These are phyloP conservation scores for Talaromyces verruculosus DNA, from an alignment of 2,329 filamentous ascomycete genomes.

Conservation along the genomic window DNA sequence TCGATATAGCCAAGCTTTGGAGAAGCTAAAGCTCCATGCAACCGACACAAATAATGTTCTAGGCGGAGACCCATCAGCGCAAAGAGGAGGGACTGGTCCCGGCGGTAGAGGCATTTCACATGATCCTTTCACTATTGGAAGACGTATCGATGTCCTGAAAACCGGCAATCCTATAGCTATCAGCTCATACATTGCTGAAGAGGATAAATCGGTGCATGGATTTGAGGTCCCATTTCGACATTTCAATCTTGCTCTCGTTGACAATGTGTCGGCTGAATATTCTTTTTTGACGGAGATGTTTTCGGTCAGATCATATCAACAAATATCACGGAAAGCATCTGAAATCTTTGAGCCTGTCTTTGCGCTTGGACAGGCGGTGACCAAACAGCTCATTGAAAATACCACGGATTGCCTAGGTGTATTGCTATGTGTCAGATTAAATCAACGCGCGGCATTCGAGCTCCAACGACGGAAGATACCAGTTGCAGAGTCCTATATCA, in stretches of 20 bases:
- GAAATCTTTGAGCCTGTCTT: conserved; percentile 91
- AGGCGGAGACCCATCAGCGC: conserved; percentile 70
- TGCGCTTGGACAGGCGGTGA: conserved; percentile 73
- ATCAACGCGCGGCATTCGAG: conserved; percentile 92
- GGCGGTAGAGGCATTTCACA: conserved; percentile 49
- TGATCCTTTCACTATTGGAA: conserved; percentile 85
- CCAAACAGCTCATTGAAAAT: conserved; percentile 71
- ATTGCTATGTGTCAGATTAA: conserved; percentile 86
- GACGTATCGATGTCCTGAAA: conserved; percentile 78
- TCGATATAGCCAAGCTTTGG: conserved; percentile 79
- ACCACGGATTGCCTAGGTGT: conserved; percentile 83
- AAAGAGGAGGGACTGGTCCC: conserved; percentile 51
- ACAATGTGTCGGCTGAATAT: conserved; percentile 94
- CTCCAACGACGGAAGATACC: conserved; percentile 88
- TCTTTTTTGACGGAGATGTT: conserved; percentile 92
- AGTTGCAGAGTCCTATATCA: conserved; percentile 85
- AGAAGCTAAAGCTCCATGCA: conserved; percentile 77
- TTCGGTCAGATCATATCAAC: conserved; percentile 70
- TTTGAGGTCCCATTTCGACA: conserved; percentile 89
- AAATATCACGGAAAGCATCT: conserved; percentile 78
- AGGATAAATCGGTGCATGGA: conserved; percentile 81
- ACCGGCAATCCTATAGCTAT: conserved; percentile 72
- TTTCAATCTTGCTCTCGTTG: conserved; percentile 89
- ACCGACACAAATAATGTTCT: conserved; percentile 82
- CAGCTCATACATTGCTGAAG: conserved; percentile 85